A percentile compares a stretch with the other conserved stretches of the same genome.
Conservation (phyloP, 352 stramenopile genomes). For the Phytopythium ostracodes region DNA sequence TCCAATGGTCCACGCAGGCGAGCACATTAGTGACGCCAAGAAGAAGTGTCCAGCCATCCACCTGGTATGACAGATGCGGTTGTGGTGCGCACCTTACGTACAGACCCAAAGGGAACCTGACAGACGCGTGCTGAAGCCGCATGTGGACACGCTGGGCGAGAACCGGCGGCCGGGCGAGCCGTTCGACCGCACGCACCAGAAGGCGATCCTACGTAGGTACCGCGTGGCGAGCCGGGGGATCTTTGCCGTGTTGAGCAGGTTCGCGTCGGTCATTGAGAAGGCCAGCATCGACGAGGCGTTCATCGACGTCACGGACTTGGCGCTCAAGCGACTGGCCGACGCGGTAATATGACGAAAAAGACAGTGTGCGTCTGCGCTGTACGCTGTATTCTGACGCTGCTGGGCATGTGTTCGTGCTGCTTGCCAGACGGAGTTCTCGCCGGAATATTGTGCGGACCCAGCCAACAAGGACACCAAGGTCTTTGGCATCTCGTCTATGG, state of each 20-base stretch:
- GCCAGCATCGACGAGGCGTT: constrained; percentile 83
- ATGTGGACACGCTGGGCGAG: constrained; percentile 80
- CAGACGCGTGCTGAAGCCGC: constrained; percentile 33
- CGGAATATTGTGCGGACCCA: constrained; percentile 55
- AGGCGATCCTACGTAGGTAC: constrained; percentile 77
- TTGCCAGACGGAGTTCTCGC: constrained; percentile 39
- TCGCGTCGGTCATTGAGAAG: constrained; percentile 61
- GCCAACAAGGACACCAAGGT: constrained; percentile 66
- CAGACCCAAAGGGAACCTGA: background rate
- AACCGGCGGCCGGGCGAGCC: constrained; percentile 54
- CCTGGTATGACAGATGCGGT: constrained; percentile 33
- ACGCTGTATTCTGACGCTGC: constrained; percentile 6
- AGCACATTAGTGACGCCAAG: constrained; percentile 44
- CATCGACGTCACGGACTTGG: constrained; percentile 72
- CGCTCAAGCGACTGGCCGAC: constrained; percentile 40
- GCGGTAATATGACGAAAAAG: constrained; percentile 22
- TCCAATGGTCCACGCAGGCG: constrained; percentile 25
- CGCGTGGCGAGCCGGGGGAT: constrained; percentile 75
- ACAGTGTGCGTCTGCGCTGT: background rate
- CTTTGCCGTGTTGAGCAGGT: constrained; percentile 51
- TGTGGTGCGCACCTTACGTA: background rate
- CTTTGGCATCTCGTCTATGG: constrained; percentile 47
- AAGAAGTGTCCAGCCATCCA: constrained; percentile 83
- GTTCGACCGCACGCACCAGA: constrained; percentile 77
- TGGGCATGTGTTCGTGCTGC: background rate